phyloP scores from a whole-genome alignment of 2,329 filamentous ascomycete genomes.

The Sporothrix dimorphospora region DNA sequence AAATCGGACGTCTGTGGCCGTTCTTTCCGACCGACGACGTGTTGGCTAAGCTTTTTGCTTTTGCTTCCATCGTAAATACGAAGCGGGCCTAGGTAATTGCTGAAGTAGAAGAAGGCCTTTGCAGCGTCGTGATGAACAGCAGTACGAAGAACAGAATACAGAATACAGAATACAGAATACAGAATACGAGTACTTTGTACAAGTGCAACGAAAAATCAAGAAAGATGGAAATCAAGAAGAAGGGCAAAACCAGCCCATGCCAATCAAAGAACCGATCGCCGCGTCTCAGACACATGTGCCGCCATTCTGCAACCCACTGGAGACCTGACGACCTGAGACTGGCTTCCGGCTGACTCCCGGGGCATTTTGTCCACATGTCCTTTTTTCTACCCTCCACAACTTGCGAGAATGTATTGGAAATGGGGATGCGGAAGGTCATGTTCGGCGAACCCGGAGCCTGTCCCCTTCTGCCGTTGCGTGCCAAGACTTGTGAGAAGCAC shows the following conservation, averaged over 20 bases:
- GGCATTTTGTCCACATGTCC: background rate
- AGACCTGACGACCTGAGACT: background rate
- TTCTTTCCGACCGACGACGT: background rate
- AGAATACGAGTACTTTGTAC: background rate
- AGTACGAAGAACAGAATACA: background rate
- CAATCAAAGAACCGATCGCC: constrained; percentile 4
- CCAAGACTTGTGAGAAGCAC: background rate
- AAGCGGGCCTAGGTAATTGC: background rate
- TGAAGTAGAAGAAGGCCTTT: background rate
- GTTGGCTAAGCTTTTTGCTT: background rate
- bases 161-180: background rate
- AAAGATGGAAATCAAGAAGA: background rate
- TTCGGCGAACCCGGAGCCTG: constrained; percentile 1
- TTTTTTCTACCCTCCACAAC: background rate
- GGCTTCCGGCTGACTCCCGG: background rate
- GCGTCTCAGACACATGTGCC: constrained; percentile 15
- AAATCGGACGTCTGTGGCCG: background rate
- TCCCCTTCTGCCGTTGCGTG: background rate
- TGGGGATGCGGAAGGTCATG: constrained; percentile 3
- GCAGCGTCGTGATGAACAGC: background rate
- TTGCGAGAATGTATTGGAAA: background rate
- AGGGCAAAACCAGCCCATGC: background rate
- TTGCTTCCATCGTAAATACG: background rate
- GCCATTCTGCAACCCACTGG: background rate
- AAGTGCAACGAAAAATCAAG: background rate